A percentile compares a stretch with the other conserved stretches of the same genome.
phyloP scores from a whole-genome alignment of 176 grass and related monocot species.

The Phoenix dactylifera region DNA sequence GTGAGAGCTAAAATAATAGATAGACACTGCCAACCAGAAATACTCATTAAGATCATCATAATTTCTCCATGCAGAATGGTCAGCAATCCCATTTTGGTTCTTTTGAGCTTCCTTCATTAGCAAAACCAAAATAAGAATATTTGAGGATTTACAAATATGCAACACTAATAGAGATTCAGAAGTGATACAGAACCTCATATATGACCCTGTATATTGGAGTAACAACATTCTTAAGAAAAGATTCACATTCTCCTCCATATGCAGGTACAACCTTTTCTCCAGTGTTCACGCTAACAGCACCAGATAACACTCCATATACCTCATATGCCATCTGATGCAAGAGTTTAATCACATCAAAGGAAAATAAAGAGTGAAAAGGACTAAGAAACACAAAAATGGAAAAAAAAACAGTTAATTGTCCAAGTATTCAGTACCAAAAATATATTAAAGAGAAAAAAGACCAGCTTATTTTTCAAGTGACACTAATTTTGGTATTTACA shows the following conservation, averaged over 20 bases:
- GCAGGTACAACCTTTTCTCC: slow-evolving; percentile 70
- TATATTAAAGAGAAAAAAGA: too few species aligned
- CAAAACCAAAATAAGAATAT: slow-evolving; percentile 20
- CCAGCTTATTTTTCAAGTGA: too few species aligned
- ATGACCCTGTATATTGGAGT: slow-evolving; percentile 73
- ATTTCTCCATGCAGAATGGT: slow-evolving; percentile 98
- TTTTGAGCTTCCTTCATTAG: slow-evolving; percentile 79
- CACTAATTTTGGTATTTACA: too few species aligned
- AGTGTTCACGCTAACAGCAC: slow-evolving; percentile 82
- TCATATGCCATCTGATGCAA: slow-evolving; percentile 95
- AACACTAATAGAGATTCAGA: not conserved
- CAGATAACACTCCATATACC: slow-evolving; percentile 86
- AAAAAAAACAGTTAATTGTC: not conserved
- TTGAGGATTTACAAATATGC: not conserved
- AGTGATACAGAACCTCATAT: slow-evolving; percentile 30
- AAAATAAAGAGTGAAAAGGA: not conserved
- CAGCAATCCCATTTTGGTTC: slow-evolving; percentile 65
- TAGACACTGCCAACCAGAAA: slow-evolving; percentile 61
- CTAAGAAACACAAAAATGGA: not conserved
- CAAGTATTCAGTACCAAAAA: too few species aligned
- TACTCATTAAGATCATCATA: slow-evolving; percentile 98
- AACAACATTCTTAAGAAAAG: slow-evolving; percentile 75
- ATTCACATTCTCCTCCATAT: slow-evolving; percentile 70
- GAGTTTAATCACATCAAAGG: slow-evolving; percentile 5
- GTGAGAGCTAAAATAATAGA: slow-evolving; percentile 14